Evolutionary conservation across 495 filamentous ascomycete genomes (phyloP), one percentile per base, ranked within the genome.

Genomic region (Jackrogersella multiformis): DNA sequence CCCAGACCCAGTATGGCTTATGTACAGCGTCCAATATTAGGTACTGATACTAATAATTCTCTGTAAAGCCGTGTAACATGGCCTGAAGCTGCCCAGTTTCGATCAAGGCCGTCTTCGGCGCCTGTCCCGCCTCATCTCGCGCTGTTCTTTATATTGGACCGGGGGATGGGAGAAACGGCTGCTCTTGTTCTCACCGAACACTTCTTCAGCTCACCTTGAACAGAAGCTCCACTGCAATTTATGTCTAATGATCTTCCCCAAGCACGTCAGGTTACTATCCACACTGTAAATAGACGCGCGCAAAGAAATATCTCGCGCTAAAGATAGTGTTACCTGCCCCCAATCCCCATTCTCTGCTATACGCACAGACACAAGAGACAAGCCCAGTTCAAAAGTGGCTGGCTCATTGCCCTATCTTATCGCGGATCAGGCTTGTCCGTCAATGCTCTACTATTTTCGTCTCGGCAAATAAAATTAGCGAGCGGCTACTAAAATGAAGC

Each of bases 381-480:
- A 48, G 61, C 61, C 35, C 26, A 36, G 13, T 46, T 16, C 13
- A 5, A 20, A 56, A 28, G 54, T 58, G 55, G 55, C 55, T 58
- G 44, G 39, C 41, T 34, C 34, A 8, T 4, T 8, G 21, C 39
- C 49, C 60, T 48, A 35, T 63, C 49, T 56, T 36, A 60, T 66
- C 63, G 49, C 32, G 44, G 45, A 66, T 55, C 56, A 21, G 39
- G 34, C 44, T 34, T 41, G 36, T 39, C 56, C 49, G 26, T 60
- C 44, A 49, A 32, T 39, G n/a, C 28, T 15, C 21, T 55, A 16
- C 59, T 69, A 69, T 69, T 69, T 69, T 69, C 26, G 45, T 62
- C 13, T 54, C 45, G 45, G 55, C 46, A 59, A 66, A 21, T 55
- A 48, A 46, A 32, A 2, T 58, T 63, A 24, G 46, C 62, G 54